Evolutionary conservation across 2,329 filamentous ascomycete species (phyloP).

Genomic region (Sarocladiaceae sp.): DNA sequence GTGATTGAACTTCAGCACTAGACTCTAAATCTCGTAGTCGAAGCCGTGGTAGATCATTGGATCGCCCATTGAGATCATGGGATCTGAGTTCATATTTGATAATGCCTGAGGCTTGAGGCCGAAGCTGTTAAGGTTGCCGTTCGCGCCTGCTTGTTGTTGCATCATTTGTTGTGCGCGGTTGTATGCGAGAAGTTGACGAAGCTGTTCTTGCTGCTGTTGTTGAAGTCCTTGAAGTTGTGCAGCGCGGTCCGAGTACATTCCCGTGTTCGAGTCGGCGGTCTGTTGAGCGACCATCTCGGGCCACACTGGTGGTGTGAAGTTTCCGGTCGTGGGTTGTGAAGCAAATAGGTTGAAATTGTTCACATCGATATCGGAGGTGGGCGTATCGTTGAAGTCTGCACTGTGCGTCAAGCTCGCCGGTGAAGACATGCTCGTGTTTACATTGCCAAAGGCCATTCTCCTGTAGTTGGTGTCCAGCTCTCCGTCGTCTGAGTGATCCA

Average conservation of each 20-base stretch:
- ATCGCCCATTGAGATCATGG: constrained; percentile 54
- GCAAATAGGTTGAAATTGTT: constrained; percentile 5
- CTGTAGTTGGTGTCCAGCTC: constrained; percentile 10
- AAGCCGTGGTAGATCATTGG: constrained; percentile 56
- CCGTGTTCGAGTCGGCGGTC: not conserved
- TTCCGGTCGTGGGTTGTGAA: not conserved
- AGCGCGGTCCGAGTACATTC: not conserved
- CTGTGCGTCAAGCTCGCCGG: constrained; percentile 29
- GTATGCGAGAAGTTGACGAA: constrained; percentile 35
- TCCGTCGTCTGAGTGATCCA: constrained; percentile 39
- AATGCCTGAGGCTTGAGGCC: constrained; percentile 52
- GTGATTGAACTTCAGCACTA: too few relatives aligned
- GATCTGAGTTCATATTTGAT: constrained; percentile 46
- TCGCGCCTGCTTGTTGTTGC: not conserved
- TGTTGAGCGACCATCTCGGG: constrained; percentile 7
- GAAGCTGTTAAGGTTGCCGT: not conserved
- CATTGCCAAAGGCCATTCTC: constrained; percentile 9
- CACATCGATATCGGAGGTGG: constrained; percentile 1
- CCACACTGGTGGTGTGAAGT: constrained; percentile 8
- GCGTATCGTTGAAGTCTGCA: constrained; percentile 20
- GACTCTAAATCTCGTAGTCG: constrained; percentile 24
- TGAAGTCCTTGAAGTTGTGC: constrained; percentile 7
- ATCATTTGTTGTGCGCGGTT: constrained; percentile 34
- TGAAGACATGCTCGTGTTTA: constrained; percentile 1
- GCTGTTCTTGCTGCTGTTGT: constrained; percentile 5